These are phyloP conservation scores for Daphne laureola DNA, from an alignment of 441 rosid species.

Conservation along the genomic window DNA sequence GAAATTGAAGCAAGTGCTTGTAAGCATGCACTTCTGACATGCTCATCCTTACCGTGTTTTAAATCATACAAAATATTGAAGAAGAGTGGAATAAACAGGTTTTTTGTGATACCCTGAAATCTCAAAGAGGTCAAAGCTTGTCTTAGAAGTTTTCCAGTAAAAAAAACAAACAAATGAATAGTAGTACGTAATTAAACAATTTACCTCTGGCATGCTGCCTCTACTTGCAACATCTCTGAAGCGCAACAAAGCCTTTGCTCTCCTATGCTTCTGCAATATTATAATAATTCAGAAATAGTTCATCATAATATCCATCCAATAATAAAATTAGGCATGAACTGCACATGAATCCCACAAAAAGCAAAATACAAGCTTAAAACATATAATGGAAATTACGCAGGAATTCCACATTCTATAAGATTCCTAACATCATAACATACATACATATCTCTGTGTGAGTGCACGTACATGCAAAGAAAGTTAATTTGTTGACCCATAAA, in stretches of 20 bases:
- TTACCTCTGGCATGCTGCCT: slow-evolving; percentile 52
- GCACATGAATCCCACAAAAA: too few relatives aligned
- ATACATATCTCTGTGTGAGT: neutral
- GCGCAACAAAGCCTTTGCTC: slow-evolving; percentile 64
- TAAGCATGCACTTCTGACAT: slow-evolving; percentile 58
- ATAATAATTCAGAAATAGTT: neutral
- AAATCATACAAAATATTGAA: slow-evolving; percentile 76
- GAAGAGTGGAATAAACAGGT: slow-evolving; percentile 73
- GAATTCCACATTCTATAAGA: too few relatives aligned
- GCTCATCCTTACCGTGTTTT: slow-evolving; percentile 65
- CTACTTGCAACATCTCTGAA: slow-evolving; percentile 46
- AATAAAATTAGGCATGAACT: neutral
- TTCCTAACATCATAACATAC: neutral
- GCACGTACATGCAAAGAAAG: neutral
- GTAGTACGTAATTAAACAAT: slow-evolving; percentile 4
- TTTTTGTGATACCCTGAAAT: slow-evolving; percentile 68
- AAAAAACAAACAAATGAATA: slow-evolving; percentile 4
- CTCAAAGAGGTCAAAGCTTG: slow-evolving; percentile 17
- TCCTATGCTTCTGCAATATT: slow-evolving; percentile 66
- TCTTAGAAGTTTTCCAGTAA: slow-evolving; percentile 16
- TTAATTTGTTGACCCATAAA: neutral
- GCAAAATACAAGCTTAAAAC: too few relatives aligned
- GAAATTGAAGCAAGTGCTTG: slow-evolving; percentile 80
- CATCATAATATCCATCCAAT: neutral
- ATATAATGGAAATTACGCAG: too few relatives aligned